Conservation (phyloP, 2,329 filamentous ascomycete genomes). For the Simplicillium sp. region DNA sequence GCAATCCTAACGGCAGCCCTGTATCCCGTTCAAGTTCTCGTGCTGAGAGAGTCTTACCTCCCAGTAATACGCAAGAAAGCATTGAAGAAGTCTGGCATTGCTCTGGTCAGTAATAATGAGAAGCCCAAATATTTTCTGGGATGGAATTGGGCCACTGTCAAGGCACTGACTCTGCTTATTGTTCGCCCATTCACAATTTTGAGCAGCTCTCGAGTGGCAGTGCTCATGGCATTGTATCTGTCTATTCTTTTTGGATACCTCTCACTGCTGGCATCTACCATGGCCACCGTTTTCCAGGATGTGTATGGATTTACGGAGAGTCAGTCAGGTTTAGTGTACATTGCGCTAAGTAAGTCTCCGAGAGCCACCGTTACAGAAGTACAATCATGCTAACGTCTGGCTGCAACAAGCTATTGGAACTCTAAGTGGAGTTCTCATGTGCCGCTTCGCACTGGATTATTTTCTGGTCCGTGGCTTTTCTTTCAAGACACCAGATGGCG, state of each 20-base stretch:
- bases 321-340: neutral
- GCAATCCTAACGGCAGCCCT: neutral
- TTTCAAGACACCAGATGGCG: neutral
- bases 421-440: neutral
- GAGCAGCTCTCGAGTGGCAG: neutral
- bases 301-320: neutral
- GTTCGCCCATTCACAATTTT: neutral
- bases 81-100: neutral
- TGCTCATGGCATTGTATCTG: neutral
- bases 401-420: neutral
- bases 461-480: neutral
- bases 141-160: neutral
- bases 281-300: neutral
- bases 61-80: neutral
- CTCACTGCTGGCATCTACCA: neutral
- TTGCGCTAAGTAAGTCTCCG: neutral
- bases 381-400: too few relatives aligned
- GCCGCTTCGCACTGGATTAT: neutral
- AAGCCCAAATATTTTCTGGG: neutral
- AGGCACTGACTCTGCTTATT: neutral
- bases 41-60: neutral
- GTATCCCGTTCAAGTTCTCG: neutral
- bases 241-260: neutral
- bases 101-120: neutral
- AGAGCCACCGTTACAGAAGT: too few relatives aligned